These are phyloP conservation scores for Bolboschoenoplectus hybrid DNA, from an alignment of 202 grass and related monocot genomes.

Conservation along the genomic window DNA sequence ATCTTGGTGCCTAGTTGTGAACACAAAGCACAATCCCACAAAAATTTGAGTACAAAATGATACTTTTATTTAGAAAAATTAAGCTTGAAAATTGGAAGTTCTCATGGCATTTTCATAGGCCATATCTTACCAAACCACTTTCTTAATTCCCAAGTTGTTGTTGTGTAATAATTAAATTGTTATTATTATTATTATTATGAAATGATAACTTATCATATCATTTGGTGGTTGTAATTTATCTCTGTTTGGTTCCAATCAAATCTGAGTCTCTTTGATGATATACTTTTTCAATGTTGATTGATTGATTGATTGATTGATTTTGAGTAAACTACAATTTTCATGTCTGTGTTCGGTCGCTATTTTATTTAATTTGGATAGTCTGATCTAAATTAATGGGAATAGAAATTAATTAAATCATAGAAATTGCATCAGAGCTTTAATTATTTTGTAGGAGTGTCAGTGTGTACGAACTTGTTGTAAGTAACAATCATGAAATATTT, in stretches of 20 bases:
- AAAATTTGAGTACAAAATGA: neutral
- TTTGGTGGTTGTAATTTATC: neutral
- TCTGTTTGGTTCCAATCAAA: neutral
- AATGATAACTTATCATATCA: conserved; percentile 27
- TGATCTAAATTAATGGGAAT: neutral
- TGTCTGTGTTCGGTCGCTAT: neutral
- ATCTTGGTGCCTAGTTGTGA: conserved; percentile 5
- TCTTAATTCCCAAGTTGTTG: conserved; percentile 32
- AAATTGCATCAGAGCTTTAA: no score
- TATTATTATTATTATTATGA: neutral
- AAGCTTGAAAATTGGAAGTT: neutral
- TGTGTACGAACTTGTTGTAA: no score
- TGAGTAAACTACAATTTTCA: neutral
- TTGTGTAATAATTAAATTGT: neutral
- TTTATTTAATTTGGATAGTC: neutral
- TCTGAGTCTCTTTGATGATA: neutral
- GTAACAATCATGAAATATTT: no score
- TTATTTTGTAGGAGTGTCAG: no score
- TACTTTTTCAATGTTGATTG: neutral
- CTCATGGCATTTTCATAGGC: neutral
- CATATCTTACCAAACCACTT: conserved; percentile 26
- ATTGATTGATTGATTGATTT: neutral
- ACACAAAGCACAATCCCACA: neutral
- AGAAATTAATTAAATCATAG: neutral
- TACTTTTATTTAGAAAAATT: neutral